Base-by-base conservation (phyloP, 2,329 filamentous ascomycete species). In the Alternaria atra region DNA sequence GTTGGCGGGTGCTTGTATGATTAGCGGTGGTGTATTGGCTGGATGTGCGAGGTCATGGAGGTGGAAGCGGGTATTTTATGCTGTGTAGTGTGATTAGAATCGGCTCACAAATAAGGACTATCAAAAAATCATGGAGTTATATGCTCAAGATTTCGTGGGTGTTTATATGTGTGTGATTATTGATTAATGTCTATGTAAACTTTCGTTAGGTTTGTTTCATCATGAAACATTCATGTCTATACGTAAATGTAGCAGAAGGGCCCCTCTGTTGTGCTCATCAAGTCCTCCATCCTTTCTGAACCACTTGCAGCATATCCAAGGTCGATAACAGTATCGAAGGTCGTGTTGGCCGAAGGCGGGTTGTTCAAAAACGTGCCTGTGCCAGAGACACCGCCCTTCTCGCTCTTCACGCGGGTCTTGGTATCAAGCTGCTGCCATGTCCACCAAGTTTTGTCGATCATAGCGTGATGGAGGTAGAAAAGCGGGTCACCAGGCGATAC, bases 381-480 rank as follows among this genome's bases (percentile, higher is more conserved):
- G 4, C 83, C 83, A 1, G 72, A 72, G 56, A 85, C 80, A 6
- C 71, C 73, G 20, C 20, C 20, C 20, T 20, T 20, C 20, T 20
- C 20, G 20, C 15, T 60, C 37, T 2, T 59, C 64, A 17, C 69
- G 27, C 83, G 74, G 4, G 74, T 75, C 58, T 73, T 68, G 40
- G 73, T 66, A 55, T 84, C 78, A 20, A 81, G 67, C 54, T 81
- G 82, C 43, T 74, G 69, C 71, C 71, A 73, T 20, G 68, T 70
- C 66, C 80, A 83, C 78, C 79, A 85, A 1, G 77, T 70, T 10
- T 80, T 76, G 66, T 84, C 83, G 29, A 85, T 80, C 55, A 59
- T 60, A 1, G 58, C 71, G 60, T 85, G 82, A 65, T 84, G 83
- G 20, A 83, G 74, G 68, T 77, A 85, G 71, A 85, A 85, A 17